Base-by-base conservation (phyloP, 371 early-diverging fungal species). In the Mucor plumbeus region DNA sequence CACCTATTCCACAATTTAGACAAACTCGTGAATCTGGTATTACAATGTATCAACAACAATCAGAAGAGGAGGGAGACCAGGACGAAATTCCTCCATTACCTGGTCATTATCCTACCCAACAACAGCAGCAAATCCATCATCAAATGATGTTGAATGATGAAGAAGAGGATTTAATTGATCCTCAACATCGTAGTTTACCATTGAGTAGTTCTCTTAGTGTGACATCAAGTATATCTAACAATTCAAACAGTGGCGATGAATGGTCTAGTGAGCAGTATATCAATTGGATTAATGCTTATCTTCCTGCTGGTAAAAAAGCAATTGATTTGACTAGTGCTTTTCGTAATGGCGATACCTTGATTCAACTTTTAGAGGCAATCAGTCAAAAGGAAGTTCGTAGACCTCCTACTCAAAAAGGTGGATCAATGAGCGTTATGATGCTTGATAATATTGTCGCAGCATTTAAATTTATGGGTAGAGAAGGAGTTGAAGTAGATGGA, bases 401-500 rank as follows among this genome's bases (percentile, higher is more conserved):
- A 36, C 76, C 84, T 6, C 74, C 74, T 21, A 54, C 39, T 10
- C 68, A 71, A 41, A 73, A 76, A 34, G 76, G 67, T 35, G 72
- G 75, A 10, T 72, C 75, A 21, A 50, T 69, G 21, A 78, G 76
- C 55, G 81, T 81, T 56, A 69, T 73, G 57, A 84, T 85, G 84
- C 76, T 88, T 7, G 87, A 88, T 63, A 85, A 83, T 31, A 74
- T 88, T 60, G 79, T 85, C 35, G 84, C 88, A 7, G 88, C 85
- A 2, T 86, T 88, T 72, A 86, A 88, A 64, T 88, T 88, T 57
- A 85, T 88, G 87, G 86, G 85, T 7, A 75, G 83, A 17, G 87
- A 85, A 48, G 87, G 87, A 5, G 77, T 88, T 6, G 76, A 74
- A 50, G 81, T 86, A 0, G 85, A 86, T 59, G 86, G 86, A 0